A percentile compares a stretch with the other conserved stretches of the same genome.
Evolutionary conservation across 2,329 filamentous ascomycete species (phyloP).

Genomic region (Teratosphaeriaceae sp.): DNA sequence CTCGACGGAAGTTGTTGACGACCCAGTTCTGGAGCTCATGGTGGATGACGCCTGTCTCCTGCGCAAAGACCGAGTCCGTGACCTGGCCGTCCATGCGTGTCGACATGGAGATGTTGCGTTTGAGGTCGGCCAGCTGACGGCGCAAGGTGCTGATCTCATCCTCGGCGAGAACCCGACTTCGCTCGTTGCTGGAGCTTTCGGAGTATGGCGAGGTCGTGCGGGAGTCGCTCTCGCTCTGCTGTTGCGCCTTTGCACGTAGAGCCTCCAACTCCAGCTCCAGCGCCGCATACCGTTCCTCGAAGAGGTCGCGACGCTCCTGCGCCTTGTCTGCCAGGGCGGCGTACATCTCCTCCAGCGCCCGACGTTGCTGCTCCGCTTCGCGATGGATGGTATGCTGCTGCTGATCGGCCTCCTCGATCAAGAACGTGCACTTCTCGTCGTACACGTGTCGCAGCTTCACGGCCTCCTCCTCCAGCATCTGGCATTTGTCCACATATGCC

Average conservation of each 20-base stretch:
- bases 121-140: constrained; percentile 59
- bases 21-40: constrained; percentile 71
- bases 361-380: constrained; percentile 1
- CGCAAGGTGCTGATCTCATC: constrained; percentile 23
- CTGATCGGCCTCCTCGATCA: constrained; percentile 4
- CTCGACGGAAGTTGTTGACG: constrained; percentile 60
- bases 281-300: background rate
- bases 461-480: constrained; percentile 10
- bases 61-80: constrained; percentile 61
- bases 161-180: background rate
- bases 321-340: background rate
- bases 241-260: constrained; percentile 7
- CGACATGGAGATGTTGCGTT: constrained; percentile 64
- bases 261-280: constrained; percentile 2
- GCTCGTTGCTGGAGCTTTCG: background rate
- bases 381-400: constrained; percentile 1
- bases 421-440: background rate
- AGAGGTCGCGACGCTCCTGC: background rate
- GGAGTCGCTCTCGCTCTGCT: background rate
- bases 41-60: constrained; percentile 53
- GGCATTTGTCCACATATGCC: constrained; percentile 9
- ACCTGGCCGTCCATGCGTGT: constrained; percentile 55
- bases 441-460: constrained; percentile 3
- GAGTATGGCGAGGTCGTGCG: background rate
- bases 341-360: constrained; percentile 2